Conservation (phyloP, 352 stramenopile genomes). For the Pythium phragmiticola region DNA sequence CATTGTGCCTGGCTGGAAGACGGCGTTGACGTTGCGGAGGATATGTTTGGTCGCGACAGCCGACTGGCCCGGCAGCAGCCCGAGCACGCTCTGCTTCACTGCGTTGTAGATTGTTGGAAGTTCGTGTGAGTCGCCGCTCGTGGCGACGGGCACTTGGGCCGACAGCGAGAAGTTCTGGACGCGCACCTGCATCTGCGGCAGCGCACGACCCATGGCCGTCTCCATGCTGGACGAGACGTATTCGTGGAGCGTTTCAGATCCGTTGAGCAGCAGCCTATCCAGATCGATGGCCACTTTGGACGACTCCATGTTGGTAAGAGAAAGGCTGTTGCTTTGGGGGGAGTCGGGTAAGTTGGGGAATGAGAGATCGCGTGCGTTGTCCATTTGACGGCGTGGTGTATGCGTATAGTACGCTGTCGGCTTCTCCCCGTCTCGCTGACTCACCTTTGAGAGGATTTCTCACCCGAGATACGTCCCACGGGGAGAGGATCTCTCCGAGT, state of each 20-base stretch:
- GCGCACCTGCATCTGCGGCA: conserved; percentile 34
- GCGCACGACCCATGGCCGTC: conserved; percentile 21
- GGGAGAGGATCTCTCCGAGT: no score
- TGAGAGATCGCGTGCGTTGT: background rate
- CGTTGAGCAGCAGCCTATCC: conserved; percentile 24
- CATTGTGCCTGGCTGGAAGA: conserved; percentile 36
- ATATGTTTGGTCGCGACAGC: conserved; percentile 29
- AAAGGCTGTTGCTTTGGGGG: background rate
- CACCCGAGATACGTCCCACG: no score
- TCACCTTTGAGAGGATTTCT: no score
- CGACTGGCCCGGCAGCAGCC: conserved; percentile 11
- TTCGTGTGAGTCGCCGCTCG: background rate
- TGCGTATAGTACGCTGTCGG: no score
- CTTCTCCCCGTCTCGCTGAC: no score
- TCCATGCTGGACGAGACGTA: conserved; percentile 32
- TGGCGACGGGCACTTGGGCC: conserved; percentile 29
- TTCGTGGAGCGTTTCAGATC: conserved; percentile 32
- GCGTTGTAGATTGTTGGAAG: conserved; percentile 22
- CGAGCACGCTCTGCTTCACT: background rate
- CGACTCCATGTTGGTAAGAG: background rate
- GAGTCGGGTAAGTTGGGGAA: background rate
- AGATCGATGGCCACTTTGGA: conserved; percentile 3
- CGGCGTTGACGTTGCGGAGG: conserved; percentile 27
- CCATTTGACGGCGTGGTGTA: no score
- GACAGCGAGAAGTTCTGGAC: conserved; percentile 36